Conservation (phyloP, 2,329 filamentous ascomycete genomes). For the Akanthomyces muscarius region DNA sequence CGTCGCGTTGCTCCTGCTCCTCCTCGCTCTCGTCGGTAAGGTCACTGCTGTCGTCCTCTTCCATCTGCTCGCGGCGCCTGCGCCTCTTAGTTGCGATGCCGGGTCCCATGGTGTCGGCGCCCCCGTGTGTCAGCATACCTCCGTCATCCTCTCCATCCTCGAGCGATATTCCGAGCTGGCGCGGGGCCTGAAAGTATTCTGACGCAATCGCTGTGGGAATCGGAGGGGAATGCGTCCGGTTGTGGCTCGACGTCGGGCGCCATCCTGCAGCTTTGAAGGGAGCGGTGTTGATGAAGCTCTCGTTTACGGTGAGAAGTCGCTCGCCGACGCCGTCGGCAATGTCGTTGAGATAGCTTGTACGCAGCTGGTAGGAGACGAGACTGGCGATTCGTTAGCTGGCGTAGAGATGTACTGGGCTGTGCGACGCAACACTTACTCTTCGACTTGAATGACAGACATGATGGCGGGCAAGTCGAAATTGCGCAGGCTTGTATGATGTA, state of each 20-base stretch:
- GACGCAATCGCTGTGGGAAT: slow-evolving; percentile 79
- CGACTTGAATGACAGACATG: slow-evolving; percentile 44
- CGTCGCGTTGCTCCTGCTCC: slow-evolving; percentile 68
- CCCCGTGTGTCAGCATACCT: slow-evolving; percentile 65
- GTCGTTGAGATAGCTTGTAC: slow-evolving; percentile 73
- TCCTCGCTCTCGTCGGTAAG: slow-evolving; percentile 82
- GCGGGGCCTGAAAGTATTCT: slow-evolving; percentile 76
- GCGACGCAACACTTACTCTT: slow-evolving; percentile 33
- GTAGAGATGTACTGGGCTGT: neutral
- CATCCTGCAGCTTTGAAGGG: slow-evolving; percentile 82
- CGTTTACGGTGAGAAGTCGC: slow-evolving; percentile 76
- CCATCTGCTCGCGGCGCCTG: slow-evolving; percentile 66
- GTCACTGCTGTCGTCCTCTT: slow-evolving; percentile 83
- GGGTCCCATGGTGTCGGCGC: slow-evolving; percentile 64
- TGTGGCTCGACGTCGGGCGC: slow-evolving; percentile 69
- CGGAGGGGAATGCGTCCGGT: slow-evolving; percentile 79
- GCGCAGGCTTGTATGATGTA: neutral
- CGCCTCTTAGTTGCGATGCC: slow-evolving; percentile 64
- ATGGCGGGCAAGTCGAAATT: neutral
- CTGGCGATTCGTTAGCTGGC: slow-evolving; percentile 37
- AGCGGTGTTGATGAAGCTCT: slow-evolving; percentile 72
- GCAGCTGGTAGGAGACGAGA: slow-evolving; percentile 77
- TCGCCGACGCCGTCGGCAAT: slow-evolving; percentile 83
- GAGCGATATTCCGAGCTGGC: slow-evolving; percentile 58
- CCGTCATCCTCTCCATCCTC: slow-evolving; percentile 70